phyloP scores from a whole-genome alignment of 768 basidiomycete genomes.

The Lentinula lateritia region DNA sequence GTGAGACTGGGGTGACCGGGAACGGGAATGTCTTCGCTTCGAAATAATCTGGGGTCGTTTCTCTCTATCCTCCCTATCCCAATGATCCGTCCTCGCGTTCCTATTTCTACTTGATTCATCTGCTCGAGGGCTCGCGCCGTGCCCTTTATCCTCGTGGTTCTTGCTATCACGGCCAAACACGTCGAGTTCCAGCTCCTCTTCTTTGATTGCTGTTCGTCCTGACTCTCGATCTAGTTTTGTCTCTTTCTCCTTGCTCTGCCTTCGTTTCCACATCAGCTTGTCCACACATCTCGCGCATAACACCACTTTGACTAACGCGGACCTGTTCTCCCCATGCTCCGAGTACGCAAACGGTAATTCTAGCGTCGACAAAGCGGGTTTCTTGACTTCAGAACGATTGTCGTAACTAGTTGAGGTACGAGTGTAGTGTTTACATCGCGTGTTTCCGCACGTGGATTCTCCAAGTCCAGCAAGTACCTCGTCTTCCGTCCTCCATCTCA shows the following conservation, averaged over 20 bases:
- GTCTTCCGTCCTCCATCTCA: slow-evolving; percentile 90
- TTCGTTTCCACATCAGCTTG: slow-evolving; percentile 85
- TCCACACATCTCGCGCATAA: slow-evolving; percentile 73
- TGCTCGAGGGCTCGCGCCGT: neutral
- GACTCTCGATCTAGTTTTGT: slow-evolving; percentile 6
- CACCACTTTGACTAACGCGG: slow-evolving; percentile 87
- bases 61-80: neutral
- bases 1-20: neutral
- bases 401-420: slow-evolving; percentile 16
- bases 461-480: slow-evolving; percentile 87
- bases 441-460: slow-evolving; percentile 84
- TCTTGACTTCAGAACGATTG: slow-evolving; percentile 10
- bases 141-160: neutral
- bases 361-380: slow-evolving; percentile 56
- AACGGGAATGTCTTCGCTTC: neutral
- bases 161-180: neutral
- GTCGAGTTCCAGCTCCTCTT: neutral
- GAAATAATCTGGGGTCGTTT: neutral
- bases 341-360: slow-evolving; percentile 89
- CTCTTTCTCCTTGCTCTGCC: slow-evolving; percentile 49
- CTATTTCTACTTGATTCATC: neutral
- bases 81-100: neutral
- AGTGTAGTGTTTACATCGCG: slow-evolving; percentile 71
- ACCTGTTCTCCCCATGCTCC: slow-evolving; percentile 71
- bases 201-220: neutral